A percentile compares a stretch with the other conserved stretches of the same genome.
phyloP scores from a whole-genome alignment of 2,329 filamentous ascomycete genomes.

The Aspergillus sp. region DNA sequence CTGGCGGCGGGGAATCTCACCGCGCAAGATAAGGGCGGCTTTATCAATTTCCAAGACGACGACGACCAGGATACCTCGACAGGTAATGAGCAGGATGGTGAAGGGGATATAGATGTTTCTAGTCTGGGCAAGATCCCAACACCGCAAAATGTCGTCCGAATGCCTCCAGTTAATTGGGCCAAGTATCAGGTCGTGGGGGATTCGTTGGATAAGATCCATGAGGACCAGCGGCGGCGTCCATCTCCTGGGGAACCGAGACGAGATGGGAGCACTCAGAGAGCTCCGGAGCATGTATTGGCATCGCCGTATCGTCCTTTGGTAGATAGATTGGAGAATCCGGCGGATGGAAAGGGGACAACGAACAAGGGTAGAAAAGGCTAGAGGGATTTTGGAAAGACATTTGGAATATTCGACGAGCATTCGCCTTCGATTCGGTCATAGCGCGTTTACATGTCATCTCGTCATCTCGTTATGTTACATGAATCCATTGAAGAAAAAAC shows the following conservation, averaged over 20 bases:
- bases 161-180: constrained; percentile 88
- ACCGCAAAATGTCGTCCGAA: constrained; percentile 77
- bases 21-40: constrained; percentile 27
- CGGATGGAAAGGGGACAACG: constrained; percentile 19
- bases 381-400: constrained; percentile 7
- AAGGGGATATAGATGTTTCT: constrained; percentile 3
- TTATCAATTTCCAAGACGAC: constrained; percentile 32
- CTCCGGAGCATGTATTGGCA: constrained; percentile 50
- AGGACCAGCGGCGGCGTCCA: constrained; percentile 68
- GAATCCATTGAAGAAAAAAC: background rate
- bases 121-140: constrained; percentile 64
- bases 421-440: background rate
- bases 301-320: constrained; percentile 57
- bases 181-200: constrained; percentile 90
- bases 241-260: constrained; percentile 36
- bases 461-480: background rate
- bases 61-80: constrained; percentile 29
- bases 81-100: constrained; percentile 12
- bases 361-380: constrained; percentile 28
- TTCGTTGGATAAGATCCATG: constrained; percentile 76
- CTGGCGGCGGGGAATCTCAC: constrained; percentile 59
- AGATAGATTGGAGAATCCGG: constrained; percentile 43
- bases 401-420: background rate
- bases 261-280: constrained; percentile 28
- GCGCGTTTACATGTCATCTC: background rate